Evolutionary conservation across 2,329 filamentous ascomycete genomes (phyloP).

Genomic region (Sclerotinia borealis): DNA sequence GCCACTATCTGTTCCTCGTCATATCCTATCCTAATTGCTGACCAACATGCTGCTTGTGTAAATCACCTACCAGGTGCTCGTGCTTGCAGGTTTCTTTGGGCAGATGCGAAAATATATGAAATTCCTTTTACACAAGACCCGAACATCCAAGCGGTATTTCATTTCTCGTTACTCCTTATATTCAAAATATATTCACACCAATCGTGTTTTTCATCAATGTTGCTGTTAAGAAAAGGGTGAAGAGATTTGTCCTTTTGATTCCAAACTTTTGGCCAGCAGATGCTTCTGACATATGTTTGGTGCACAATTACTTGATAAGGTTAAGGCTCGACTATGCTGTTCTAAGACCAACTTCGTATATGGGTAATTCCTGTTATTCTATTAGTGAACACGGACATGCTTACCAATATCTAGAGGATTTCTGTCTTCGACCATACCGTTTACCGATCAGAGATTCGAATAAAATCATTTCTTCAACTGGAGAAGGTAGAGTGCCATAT

Average conservation of each 20-base stretch:
- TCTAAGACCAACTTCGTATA: constrained; percentile 43
- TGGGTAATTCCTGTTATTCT: constrained; percentile 31
- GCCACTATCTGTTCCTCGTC: not conserved
- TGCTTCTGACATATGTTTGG: constrained; percentile 6
- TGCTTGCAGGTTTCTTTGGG: not conserved
- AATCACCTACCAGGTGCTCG: not conserved
- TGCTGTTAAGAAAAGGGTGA: not conserved
- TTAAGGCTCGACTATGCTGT: constrained; percentile 38
- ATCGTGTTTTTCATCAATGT: not conserved
- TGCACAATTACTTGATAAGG: constrained; percentile 37
- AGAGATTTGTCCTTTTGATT: not conserved
- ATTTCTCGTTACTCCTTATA: not conserved
- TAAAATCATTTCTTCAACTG: constrained; percentile 40
- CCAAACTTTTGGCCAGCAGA: not conserved
- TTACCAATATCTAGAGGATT: constrained; percentile 20
- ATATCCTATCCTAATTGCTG: not conserved
- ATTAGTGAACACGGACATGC: not conserved
- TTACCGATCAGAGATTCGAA: constrained; percentile 35
- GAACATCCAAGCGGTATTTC: not conserved
- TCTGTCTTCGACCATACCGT: constrained; percentile 12
- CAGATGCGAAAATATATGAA: not conserved
- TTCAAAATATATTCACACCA: not conserved
- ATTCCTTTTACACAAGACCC: not conserved
- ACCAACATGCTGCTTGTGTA: not conserved
- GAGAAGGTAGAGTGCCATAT: constrained; percentile 40